Conservation (phyloP, 257 asterid genomes). For the Paraleonurus japonicus region DNA sequence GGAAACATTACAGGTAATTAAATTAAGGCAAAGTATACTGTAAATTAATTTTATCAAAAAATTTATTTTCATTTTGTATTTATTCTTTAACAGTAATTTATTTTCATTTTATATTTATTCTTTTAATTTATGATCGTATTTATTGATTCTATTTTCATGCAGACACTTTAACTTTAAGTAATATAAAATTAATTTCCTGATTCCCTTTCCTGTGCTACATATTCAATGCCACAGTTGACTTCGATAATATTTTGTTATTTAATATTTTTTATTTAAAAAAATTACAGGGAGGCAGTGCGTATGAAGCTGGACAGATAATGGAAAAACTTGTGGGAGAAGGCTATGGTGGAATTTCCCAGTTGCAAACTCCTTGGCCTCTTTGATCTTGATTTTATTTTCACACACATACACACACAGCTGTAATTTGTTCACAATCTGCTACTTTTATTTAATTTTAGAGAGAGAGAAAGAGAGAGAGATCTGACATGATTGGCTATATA, state of each 20-base stretch:
- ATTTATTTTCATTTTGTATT: too few species aligned
- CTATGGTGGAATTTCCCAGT: constrained; percentile 61
- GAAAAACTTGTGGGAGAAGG: constrained; percentile 57
- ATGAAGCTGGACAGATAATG: constrained; percentile 58
- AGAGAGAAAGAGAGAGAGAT: not conserved
- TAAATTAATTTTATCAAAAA: too few species aligned
- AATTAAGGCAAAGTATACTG: too few species aligned
- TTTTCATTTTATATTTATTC: too few species aligned
- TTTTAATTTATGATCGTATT: not conserved
- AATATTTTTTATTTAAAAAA: too few species aligned
- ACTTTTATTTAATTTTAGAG: not conserved
- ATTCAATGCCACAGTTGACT: constrained; percentile 28
- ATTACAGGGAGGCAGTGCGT: constrained; percentile 54
- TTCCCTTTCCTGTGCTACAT: not conserved
- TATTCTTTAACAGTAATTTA: too few species aligned
- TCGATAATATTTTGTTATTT: not conserved
- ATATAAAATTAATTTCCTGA: not conserved
- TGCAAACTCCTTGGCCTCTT: constrained; percentile 72
- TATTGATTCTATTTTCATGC: constrained; percentile 27
- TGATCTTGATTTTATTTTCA: constrained; percentile 23
- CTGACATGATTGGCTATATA: constrained; percentile 16
- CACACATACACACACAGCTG: not conserved
- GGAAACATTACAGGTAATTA: constrained; percentile 58
- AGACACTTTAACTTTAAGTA: not conserved
- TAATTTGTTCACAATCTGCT: not conserved